Evolutionary conservation across 805 yeast species (phyloP).

Genomic region (Kodamaea restingae): DNA sequence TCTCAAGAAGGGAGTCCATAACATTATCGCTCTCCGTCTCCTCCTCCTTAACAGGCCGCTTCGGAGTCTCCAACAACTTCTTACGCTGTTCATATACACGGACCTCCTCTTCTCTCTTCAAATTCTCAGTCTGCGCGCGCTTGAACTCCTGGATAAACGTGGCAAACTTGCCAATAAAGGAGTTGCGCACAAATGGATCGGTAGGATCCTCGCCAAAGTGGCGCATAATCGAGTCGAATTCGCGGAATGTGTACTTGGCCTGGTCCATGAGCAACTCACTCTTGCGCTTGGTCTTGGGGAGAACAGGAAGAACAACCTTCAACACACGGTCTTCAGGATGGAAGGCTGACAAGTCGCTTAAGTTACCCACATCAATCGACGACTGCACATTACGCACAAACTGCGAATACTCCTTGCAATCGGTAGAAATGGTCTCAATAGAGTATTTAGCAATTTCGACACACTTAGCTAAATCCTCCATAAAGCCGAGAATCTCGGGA

Average conservation of each 20-base stretch:
- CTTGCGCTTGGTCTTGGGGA: conserved; percentile 53
- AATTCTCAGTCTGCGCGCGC: conserved; percentile 61
- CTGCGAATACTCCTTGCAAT: conserved; percentile 52
- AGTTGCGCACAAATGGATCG: conserved; percentile 48
- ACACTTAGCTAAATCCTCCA: conserved; percentile 55
- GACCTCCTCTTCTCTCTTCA: conserved; percentile 64
- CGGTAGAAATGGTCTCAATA: conserved; percentile 57
- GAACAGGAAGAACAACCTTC: conserved; percentile 47
- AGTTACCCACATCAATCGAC: conserved; percentile 57
- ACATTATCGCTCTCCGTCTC: conserved; percentile 47
- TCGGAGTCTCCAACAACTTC: conserved; percentile 50
- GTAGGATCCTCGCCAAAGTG: conserved; percentile 71
- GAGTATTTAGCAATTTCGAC: conserved; percentile 55
- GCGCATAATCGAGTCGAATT: conserved; percentile 56
- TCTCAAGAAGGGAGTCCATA: conserved; percentile 84
- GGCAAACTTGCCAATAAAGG: conserved; percentile 60
- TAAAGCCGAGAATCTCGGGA: conserved; percentile 58
- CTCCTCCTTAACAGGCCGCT: conserved; percentile 23
- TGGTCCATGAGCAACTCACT: conserved; percentile 50
- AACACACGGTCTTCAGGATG: conserved; percentile 66
- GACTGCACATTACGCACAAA: conserved; percentile 48
- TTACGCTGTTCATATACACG: conserved; percentile 73
- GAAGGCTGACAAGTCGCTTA: conserved; percentile 57
- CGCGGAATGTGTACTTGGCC: conserved; percentile 45
- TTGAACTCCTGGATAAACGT: conserved; percentile 59